Evolutionary conservation across 1,284 basidiomycete genomes (phyloP).

Genomic region (Trichosporon inkin): DNA sequence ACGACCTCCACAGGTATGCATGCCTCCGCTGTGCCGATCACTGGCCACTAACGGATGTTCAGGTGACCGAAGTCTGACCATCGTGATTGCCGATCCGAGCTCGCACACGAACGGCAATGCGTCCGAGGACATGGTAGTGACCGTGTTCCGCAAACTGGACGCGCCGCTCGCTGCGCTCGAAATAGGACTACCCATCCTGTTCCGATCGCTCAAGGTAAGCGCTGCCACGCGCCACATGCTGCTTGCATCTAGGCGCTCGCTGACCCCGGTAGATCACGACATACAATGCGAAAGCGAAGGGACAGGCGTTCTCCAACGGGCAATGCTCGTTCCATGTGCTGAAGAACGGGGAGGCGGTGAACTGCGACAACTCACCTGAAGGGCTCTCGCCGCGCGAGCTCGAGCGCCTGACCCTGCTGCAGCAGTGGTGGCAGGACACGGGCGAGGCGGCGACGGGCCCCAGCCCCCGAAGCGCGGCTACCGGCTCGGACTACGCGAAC

Average conservation of each 20-base stretch:
- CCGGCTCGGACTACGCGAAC: neutral
- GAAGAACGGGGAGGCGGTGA: neutral
- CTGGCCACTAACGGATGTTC: neutral
- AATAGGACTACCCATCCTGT: conserved; percentile 24
- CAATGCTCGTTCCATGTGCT: conserved; percentile 7
- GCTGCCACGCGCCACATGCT: neutral
- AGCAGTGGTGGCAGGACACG: conserved; percentile 22
- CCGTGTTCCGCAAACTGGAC: conserved; percentile 26
- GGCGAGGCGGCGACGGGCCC: neutral
- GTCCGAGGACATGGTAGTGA: conserved; percentile 32
- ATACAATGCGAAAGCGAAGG: conserved; percentile 34
- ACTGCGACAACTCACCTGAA: neutral
- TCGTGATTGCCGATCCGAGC: conserved; percentile 34
- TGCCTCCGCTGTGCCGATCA: neutral
- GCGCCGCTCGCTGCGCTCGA: conserved; percentile 15
- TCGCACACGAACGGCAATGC: conserved; percentile 7
- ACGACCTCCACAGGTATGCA: conserved; percentile 4
- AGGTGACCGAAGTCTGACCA: conserved; percentile 23
- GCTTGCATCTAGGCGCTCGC: neutral
- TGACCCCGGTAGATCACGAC: neutral
- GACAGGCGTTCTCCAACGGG: conserved; percentile 22
- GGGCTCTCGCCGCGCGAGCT: conserved; percentile 14
- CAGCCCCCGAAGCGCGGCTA: neutral
- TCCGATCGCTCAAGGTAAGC: conserved; percentile 26
- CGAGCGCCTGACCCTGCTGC: conserved; percentile 17